Evolutionary conservation across 495 filamentous ascomycete genomes (phyloP), one percentile per base, ranked within the genome.

Genomic region (Podospora anserina): DNA sequence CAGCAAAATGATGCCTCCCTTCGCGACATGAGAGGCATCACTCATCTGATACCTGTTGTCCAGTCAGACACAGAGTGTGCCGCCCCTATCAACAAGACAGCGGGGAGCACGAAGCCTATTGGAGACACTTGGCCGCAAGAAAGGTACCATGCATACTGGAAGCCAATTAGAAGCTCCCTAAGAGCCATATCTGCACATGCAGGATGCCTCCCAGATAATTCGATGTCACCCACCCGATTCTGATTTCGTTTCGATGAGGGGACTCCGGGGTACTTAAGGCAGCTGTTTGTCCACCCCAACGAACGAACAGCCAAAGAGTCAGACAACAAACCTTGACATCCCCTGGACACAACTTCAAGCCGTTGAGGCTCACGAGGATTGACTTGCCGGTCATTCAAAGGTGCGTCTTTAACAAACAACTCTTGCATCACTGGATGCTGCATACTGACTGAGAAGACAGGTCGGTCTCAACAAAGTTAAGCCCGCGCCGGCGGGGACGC

Each of bases 401-500:
- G 39, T 49, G 15, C 15, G 39, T 65, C 74, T 19, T 70, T 62
- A 32, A 5, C 30, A 32, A 5, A 1, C 4, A 32, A 32, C 23
- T 32, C 30, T 32, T 32, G 4, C 7, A 1, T 32, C 7, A 4
- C 7, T 5, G 7, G 7, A 32, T 32, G 4, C 4, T 4, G 4
- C 7, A 32, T 32, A 32, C 30, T 32, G 30, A 32, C 30, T 32
- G 30, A 7, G 30, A 32, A 7, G 23, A 2, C 18, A 18, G 9
- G 39, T 39, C 32, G 27, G 16, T 39, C 3, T 53, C 34, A 13
- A 4, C 3, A 4, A 16, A 34, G 57, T 56, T 60, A 6, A 65
- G n/a, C 64, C 3, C 19, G 27, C 64, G 64, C 64, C 64, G 54
- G 64, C 64, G 64, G 64, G 64, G 64, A 57, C 64, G 16, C 6